Evolutionary conservation across 2,329 filamentous ascomycete genomes (phyloP).

Genomic region (Apiospora rasikravindrae): DNA sequence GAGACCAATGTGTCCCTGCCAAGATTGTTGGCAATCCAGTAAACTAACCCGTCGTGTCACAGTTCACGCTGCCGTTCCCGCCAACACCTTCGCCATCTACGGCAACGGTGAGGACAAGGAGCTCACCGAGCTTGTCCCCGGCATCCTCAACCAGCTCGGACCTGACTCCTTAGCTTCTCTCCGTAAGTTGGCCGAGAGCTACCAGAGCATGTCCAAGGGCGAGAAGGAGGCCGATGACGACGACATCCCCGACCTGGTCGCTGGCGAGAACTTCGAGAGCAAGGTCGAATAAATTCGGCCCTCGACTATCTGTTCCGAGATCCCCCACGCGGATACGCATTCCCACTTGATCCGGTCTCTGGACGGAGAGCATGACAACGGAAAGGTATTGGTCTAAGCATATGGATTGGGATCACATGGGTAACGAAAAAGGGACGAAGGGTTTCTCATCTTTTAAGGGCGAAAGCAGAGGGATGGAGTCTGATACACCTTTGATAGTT

Average conservation of each 20-base stretch:
- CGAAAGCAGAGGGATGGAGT: slow-evolving; percentile 21
- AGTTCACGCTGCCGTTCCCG: slow-evolving; percentile 97
- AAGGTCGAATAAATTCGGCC: slow-evolving; percentile 84
- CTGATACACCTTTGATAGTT: slow-evolving; percentile 20
- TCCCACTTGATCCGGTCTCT: slow-evolving; percentile 17
- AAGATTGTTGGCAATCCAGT: background rate
- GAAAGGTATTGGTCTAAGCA: slow-evolving; percentile 16
- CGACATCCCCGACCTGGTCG: slow-evolving; percentile 96
- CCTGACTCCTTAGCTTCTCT: slow-evolving; percentile 97
- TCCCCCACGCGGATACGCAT: slow-evolving; percentile 16
- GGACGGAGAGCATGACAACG: slow-evolving; percentile 14
- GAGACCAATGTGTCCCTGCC: background rate
- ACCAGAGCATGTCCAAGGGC: slow-evolving; percentile 98
- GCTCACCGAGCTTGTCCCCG: slow-evolving; percentile 97
- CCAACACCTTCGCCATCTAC: slow-evolving; percentile 99
- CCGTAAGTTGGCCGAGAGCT: slow-evolving; percentile 98
- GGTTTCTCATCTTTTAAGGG: slow-evolving; percentile 17
- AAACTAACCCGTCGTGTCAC: slow-evolving; percentile 20
- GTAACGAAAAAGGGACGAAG: slow-evolving; percentile 17
- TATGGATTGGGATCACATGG: slow-evolving; percentile 14
- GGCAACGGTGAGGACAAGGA: slow-evolving; percentile 99
- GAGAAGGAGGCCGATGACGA: slow-evolving; percentile 83
- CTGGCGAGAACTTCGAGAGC: slow-evolving; percentile 97
- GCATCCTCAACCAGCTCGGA: slow-evolving; percentile 99
- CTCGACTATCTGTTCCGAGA: slow-evolving; percentile 5